Base-by-base conservation (phyloP, 2,329 filamentous ascomycete species). In the Aureobasidium sp. region DNA sequence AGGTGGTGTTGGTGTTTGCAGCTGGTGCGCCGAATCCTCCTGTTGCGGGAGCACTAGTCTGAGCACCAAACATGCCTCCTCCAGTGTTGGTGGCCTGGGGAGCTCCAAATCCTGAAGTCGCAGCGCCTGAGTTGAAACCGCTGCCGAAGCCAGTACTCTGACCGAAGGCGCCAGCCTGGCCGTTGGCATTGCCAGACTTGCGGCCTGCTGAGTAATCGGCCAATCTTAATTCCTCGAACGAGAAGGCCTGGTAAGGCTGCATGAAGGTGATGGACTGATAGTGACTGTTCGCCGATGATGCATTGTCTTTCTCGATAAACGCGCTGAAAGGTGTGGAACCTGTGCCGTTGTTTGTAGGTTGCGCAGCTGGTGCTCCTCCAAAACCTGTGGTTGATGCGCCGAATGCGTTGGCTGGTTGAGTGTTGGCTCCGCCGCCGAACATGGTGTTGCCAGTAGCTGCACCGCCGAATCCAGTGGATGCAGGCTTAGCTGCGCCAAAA, bases 191-290 rank as follows among this genome's bases (percentile, higher is more conserved):
- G 37, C 92, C 94, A 72, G 84, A 90, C 59, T 88, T 87, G 63
- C 92, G 86, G 55, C 92, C 92, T 74, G 92, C 89, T 63, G 87
- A 84, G 73, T 99, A 99, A 74, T 99, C 94, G 50, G 85, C 90
- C 64, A 96, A 62, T 65, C 79, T 74, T 67, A 81, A 63, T 66
- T 81, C 79, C 65, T 88, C 94, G n/a, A 90, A 84, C 9, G 93
- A 97, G 79, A 88, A 97, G 72, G 94, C 95, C 73, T 86, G 87
- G 77, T 93, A 95, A 1, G 88, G 83, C 29, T 87, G 85, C 76
- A 89, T 87, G 73, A 93, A 91, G 27, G 87, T 78, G 61, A 95
- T 85, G 67, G 86, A 93, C 74, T 94, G 90, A 73, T 88, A 95
- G 4, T 87, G 81, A 69, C 88, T 79, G 57, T 78, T 81, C 70